Conservation (phyloP, 345 rosid species). For the Physaria fendleri region DNA sequence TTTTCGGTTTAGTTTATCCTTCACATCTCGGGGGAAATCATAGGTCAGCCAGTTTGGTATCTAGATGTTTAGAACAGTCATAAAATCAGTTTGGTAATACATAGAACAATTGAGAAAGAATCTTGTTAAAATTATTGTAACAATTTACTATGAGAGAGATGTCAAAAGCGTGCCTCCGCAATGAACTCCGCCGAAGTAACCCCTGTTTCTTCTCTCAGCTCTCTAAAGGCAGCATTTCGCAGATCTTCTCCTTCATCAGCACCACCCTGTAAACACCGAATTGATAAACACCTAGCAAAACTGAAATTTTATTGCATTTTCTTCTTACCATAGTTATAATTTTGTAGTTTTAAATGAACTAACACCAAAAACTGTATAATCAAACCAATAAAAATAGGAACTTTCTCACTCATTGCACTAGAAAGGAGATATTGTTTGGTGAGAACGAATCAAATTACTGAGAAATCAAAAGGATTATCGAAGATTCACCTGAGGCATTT, state of each 20-base stretch:
- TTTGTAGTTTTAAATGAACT: not conserved
- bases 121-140: not conserved
- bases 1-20: conserved; percentile 40
- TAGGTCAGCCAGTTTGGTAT: conserved; percentile 75
- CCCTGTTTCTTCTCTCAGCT: conserved; percentile 76
- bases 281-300: not conserved
- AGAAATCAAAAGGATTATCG: not conserved
- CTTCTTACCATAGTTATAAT: not conserved
- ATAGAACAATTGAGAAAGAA: not conserved
- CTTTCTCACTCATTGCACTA: not conserved
- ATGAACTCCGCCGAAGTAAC: conserved; percentile 67
- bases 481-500: conserved; percentile 69
- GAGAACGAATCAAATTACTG: conserved; percentile 1
- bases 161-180: conserved; percentile 50
- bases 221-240: conserved; percentile 61
- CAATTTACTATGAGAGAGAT: conserved; percentile 22
- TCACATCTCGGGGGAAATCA: conserved; percentile 51
- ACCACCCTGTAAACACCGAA: conserved; percentile 44
- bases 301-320: not conserved
- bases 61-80: conserved; percentile 21
- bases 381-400: not conserved
- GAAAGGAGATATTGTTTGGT: not conserved
- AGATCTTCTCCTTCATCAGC: conserved; percentile 68
- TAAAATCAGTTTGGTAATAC: conserved; percentile 11
- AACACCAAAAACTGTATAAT: not conserved